A percentile compares a stretch with the other conserved stretches of the same genome.
phyloP scores from a whole-genome alignment of 2,329 filamentous ascomycete species.

The Aspergillus oerlinghausenensis region DNA sequence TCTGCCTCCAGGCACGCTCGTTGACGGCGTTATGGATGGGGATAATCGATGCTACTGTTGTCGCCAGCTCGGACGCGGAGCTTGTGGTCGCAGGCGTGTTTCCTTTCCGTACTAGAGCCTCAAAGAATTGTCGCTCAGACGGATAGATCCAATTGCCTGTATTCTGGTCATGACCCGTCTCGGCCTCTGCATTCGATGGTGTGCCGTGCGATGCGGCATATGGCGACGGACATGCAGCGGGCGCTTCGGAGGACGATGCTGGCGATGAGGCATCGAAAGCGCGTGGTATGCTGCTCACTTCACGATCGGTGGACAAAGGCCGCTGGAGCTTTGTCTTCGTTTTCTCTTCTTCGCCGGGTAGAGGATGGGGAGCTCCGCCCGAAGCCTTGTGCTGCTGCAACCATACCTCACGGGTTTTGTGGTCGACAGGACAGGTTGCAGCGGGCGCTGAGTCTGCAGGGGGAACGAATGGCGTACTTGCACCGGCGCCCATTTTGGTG shows the following conservation, averaged over 20 bases:
- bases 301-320: slow-evolving; percentile 62
- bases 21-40: slow-evolving; percentile 99
- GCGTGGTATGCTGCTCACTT: slow-evolving; percentile 74
- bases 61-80: slow-evolving; percentile 44
- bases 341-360: slow-evolving; percentile 23
- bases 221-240: slow-evolving; percentile 26
- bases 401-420: slow-evolving; percentile 84
- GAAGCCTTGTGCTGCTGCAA: slow-evolving; percentile 51
- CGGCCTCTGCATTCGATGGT: slow-evolving; percentile 71
- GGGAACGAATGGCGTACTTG: slow-evolving; percentile 29
- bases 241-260: slow-evolving; percentile 17
- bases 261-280: slow-evolving; percentile 35
- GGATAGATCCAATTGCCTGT: slow-evolving; percentile 97
- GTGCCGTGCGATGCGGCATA: slow-evolving; percentile 30
- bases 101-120: slow-evolving; percentile 91
- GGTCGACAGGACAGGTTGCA: slow-evolving; percentile 77
- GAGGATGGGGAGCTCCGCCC: slow-evolving; percentile 33
- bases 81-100: slow-evolving; percentile 56
- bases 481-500: slow-evolving; percentile 34
- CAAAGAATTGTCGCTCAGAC: slow-evolving; percentile 95
- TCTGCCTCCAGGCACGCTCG: slow-evolving; percentile 91
- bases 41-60: slow-evolving; percentile 86
- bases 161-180: slow-evolving; percentile 64
- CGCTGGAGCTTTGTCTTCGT: slow-evolving; percentile 27
- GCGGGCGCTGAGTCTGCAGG: slow-evolving; percentile 22